Evolutionary conservation across 176 grass and related monocot species (phyloP).

Genomic region (Juncus effusus): DNA sequence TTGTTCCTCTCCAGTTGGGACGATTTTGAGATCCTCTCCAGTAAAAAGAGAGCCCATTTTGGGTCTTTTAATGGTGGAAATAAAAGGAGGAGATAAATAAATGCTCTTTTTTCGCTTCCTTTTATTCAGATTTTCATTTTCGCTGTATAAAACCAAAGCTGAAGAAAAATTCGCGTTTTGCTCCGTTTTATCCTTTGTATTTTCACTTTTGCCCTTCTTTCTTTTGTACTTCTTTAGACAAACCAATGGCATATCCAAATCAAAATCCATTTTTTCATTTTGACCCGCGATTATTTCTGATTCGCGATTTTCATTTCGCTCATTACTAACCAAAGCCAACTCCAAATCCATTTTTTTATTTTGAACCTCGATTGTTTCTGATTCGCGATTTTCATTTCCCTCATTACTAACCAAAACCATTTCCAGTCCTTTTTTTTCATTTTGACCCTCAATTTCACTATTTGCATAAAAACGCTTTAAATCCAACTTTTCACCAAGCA

Average conservation of each 20-base stretch:
- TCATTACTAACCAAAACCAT: neutral
- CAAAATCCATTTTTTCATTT: conserved; percentile 11
- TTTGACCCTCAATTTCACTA: neutral
- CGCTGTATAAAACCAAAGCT: neutral
- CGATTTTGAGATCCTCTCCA: neutral
- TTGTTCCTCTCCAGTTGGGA: neutral
- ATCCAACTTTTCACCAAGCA: conserved; percentile 10
- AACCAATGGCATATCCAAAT: neutral
- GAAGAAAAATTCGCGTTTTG: neutral
- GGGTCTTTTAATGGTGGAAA: conserved; percentile 8
- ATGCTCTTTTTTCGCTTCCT: conserved; percentile 13
- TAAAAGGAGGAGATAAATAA: conserved; percentile 6
- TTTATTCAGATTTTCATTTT: neutral
- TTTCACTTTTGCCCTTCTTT: conserved; percentile 20
- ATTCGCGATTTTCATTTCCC: neutral
- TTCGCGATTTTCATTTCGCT: neutral
- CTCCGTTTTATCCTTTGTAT: neutral
- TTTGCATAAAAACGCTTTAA: conserved; percentile 6
- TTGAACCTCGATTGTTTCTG: neutral
- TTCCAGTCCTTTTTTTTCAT: conserved; percentile 2
- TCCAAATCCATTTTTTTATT: conserved; percentile 6
- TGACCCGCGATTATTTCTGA: neutral
- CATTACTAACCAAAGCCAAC: neutral
- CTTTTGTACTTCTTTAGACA: neutral
- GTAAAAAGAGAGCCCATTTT: conserved; percentile 1